Base-by-base conservation (phyloP, 129 eudicot species). In the Flaveria brownii region DNA sequence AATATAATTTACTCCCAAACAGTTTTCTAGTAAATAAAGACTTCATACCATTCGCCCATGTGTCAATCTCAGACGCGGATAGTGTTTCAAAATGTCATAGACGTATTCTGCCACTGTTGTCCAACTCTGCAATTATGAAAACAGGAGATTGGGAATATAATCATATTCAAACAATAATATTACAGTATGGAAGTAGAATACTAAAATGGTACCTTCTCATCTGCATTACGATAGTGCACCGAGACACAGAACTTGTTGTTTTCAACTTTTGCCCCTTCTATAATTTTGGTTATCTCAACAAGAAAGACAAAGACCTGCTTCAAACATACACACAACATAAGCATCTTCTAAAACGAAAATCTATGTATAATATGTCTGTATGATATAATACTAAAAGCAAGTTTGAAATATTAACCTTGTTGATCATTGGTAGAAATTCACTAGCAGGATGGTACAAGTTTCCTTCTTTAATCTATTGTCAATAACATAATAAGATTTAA, bases 241-340 rank as follows among this genome's bases (percentile, higher is more conserved):
- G 98, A 94, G 65, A 91, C 96, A 79, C 97, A 91, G 47, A 94
- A 94, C 82, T 89, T 94, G 76, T 94, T 94, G 90, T 91, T 83
- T 86, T 94, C 98, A 2, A 94, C 96, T 65, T 80, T 87, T 10
- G 90, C 93, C 74, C 98, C 99, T 65, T 70, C 33, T 57, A 95
- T 89, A 47, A 81, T 80, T 79, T 89, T 89, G 16, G 89, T 85
- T 33, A 56, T 80, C 76, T 91, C 96, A 65, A 95, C 80, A 70
- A 94, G 92, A 61, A 86, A 79, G 36, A 49, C 78, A 68, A 65
- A 81, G 74, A 91, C 87, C 98, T 92, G 87, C 18, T 47, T 79
- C 73, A 57, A 64, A 66, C 15, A 74, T 47, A 45, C 23, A 66
- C 23, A 75, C 73, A 23, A 45, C n/a, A 62, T 64, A 42, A 76